Conservation (phyloP, 75 land plant genomes). For the Adiantum capillusveneris region DNA sequence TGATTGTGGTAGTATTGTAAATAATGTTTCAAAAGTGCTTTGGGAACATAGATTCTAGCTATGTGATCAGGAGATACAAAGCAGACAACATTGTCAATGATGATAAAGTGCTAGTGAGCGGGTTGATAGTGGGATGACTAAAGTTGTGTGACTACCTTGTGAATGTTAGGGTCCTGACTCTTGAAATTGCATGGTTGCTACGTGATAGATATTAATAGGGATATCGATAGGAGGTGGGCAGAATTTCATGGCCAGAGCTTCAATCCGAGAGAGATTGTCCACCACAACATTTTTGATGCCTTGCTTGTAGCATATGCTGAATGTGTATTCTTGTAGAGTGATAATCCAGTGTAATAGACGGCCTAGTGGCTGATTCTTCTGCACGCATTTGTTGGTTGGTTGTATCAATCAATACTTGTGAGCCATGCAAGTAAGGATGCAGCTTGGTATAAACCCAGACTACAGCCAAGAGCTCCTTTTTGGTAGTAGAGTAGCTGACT, state of each 20-base stretch:
- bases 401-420: background rate
- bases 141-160: background rate
- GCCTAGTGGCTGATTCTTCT: background rate
- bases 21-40: background rate
- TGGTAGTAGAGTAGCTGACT: slow-evolving; percentile 7
- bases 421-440: slow-evolving; percentile 13
- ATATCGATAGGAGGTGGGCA: too few species aligned
- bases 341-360: background rate
- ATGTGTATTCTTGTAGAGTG: background rate
- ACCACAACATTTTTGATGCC: background rate
- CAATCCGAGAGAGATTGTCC: background rate
- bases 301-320: background rate
- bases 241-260: background rate
- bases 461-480: slow-evolving; percentile 17
- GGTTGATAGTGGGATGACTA: background rate
- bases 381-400: background rate
- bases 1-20: background rate
- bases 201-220: background rate
- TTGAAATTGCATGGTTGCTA: background rate
- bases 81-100: background rate
- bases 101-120: background rate
- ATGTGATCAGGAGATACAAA: background rate
- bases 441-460: slow-evolving; percentile 10
- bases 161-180: background rate
- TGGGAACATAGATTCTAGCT: background rate